Evolutionary conservation across 1,284 basidiomycete species (phyloP).

Genomic region (Termitomyces sp.): DNA sequence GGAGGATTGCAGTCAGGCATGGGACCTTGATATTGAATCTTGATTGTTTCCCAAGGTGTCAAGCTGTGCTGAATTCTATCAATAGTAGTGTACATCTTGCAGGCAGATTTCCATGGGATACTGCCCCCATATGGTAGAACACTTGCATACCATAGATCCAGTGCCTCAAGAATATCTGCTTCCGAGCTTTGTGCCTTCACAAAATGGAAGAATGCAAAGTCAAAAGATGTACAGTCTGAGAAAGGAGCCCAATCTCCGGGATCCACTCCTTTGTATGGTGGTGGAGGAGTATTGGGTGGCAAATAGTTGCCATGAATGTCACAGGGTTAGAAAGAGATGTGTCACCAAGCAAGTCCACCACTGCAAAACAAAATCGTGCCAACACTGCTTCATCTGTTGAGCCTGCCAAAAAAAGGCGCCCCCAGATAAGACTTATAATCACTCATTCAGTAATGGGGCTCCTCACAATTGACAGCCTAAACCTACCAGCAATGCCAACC

Average conservation of each 20-base stretch:
- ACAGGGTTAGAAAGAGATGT: neutral
- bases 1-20: constrained; percentile 6
- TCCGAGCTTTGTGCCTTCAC: constrained; percentile 11
- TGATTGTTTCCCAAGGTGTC: constrained; percentile 14
- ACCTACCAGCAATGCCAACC: too few relatives aligned
- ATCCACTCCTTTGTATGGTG: neutral
- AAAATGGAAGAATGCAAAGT: constrained; percentile 17
- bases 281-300: constrained; percentile 5
- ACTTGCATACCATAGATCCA: constrained; percentile 17
- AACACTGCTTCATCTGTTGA: neutral
- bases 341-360: too few relatives aligned
- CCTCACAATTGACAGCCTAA: too few relatives aligned
- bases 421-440: too few relatives aligned
- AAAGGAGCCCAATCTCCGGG: constrained; percentile 16
- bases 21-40: constrained; percentile 14
- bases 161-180: constrained; percentile 8
- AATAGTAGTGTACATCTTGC: constrained; percentile 20
- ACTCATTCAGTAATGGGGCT: too few relatives aligned
- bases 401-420: neutral
- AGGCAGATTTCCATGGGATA: constrained; percentile 13
- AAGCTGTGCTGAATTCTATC: constrained; percentile 18
- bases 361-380: neutral
- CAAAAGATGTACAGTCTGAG: constrained; percentile 12
- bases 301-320: neutral
- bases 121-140: too few relatives aligned